phyloP scores from a whole-genome alignment of 371 early-diverging fungal genomes.

The Mortierella sp. region DNA sequence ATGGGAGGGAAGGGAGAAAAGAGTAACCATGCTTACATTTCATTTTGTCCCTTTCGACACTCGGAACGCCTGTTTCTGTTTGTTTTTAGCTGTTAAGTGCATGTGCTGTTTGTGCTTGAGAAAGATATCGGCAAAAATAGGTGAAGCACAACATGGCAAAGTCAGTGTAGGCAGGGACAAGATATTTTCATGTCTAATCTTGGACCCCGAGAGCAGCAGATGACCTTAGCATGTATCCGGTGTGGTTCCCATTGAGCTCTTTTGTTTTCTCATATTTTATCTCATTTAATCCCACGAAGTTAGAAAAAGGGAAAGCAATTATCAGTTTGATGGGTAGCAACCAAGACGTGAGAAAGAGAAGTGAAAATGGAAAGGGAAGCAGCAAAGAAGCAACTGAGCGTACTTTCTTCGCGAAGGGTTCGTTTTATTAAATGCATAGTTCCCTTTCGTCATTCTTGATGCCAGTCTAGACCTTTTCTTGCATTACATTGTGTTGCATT shows the following conservation, averaged over 20 bases:
- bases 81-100: not conserved
- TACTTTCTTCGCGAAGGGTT: not conserved
- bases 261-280: not conserved
- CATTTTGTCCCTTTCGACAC: not conserved
- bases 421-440: not conserved
- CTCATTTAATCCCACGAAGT: not conserved
- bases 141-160: not conserved
- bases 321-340: not conserved
- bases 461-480: not conserved
- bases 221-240: not conserved
- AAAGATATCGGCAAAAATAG: not conserved
- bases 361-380: not conserved
- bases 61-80: not conserved
- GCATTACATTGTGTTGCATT: not conserved
- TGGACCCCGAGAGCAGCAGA: conserved; percentile 5
- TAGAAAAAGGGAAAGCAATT: not conserved
- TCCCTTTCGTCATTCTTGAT: not conserved
- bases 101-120: not conserved
- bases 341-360: not conserved
- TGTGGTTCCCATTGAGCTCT: conserved; percentile 1
- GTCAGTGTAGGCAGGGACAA: conserved; percentile 5
- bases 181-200: not conserved
- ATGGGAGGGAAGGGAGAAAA: not conserved
- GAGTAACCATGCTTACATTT: not conserved
- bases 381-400: not conserved